phyloP scores from a whole-genome alignment of 225 moss, liverwort and hornwort genomes.

The Polytrichum formosum region DNA sequence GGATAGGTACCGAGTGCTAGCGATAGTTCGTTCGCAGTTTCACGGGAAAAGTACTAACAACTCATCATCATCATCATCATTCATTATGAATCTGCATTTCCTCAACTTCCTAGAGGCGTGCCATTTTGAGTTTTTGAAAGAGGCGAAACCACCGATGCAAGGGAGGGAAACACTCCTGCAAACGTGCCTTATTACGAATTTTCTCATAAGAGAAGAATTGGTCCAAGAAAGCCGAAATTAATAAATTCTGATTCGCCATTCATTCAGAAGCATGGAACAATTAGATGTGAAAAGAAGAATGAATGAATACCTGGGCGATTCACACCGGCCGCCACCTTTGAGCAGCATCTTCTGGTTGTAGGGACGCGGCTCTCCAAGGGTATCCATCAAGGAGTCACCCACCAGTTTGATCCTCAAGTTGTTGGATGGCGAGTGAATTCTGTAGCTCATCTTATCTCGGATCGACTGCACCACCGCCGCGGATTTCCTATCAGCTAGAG shows the following conservation, averaged over 20 bases:
- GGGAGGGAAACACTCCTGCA: no score
- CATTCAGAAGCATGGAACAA: neutral
- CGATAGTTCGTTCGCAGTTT: no score
- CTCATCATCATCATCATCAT: no score
- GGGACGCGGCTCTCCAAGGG: neutral
- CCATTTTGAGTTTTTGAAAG: no score
- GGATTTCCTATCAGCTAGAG: neutral
- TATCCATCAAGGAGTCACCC: neutral
- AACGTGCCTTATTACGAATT: neutral
- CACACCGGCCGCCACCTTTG: neutral
- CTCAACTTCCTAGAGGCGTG: no score
- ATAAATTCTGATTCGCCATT: neutral
- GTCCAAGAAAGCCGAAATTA: neutral
- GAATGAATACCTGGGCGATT: conserved; percentile 1
- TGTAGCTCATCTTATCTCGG: neutral
- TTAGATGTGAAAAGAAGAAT: neutral
- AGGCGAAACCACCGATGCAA: no score
- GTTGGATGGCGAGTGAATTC: neutral
- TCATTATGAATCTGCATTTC: no score
- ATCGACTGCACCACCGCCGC: neutral
- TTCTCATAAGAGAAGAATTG: neutral
- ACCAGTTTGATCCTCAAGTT: conserved; percentile 2
- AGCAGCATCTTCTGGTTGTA: conserved; percentile 4
- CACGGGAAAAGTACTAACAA: no score
- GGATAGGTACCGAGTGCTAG: no score